Evolutionary conservation across 1,139 yeast species (phyloP).

Genomic region (Scheffersomyces titani): DNA sequence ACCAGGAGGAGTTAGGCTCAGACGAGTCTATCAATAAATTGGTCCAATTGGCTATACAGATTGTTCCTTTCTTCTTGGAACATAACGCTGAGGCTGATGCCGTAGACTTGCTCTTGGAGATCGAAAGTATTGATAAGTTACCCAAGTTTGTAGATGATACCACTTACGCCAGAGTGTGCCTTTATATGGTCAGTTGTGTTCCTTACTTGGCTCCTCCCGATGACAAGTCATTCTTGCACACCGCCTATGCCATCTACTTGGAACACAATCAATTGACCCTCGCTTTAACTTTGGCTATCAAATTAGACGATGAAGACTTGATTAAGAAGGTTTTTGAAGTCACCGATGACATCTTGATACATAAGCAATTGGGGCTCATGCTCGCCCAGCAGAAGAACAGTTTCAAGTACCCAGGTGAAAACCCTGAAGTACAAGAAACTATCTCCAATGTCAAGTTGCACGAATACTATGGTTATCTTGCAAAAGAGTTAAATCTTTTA

Average conservation of each 20-base stretch:
- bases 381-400: constrained; percentile 86
- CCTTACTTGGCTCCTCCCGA: constrained; percentile 96
- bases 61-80: constrained; percentile 86
- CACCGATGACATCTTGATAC: constrained; percentile 70
- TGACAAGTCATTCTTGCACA: constrained; percentile 79
- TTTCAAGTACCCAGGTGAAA: constrained; percentile 62
- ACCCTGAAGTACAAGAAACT: constrained; percentile 81
- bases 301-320: constrained; percentile 79
- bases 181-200: constrained; percentile 93
- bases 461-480: constrained; percentile 77
- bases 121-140: constrained; percentile 82
- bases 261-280: constrained; percentile 81
- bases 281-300: constrained; percentile 86
- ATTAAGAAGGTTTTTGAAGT: constrained; percentile 77
- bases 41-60: constrained; percentile 66
- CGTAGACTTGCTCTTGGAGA: constrained; percentile 85
- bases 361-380: constrained; percentile 89
- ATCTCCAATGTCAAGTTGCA: constrained; percentile 78
- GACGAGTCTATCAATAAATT: constrained; percentile 49
- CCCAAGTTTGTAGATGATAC: constrained; percentile 83
- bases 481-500: constrained; percentile 81
- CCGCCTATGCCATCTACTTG: constrained; percentile 88
- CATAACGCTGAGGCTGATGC: constrained; percentile 99
- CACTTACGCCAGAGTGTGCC: constrained; percentile 86
- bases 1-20: constrained; percentile 63